Evolutionary conservation across 768 basidiomycete species (phyloP), one percentile per base, ranked within the genome.

Genomic region (Leccinum subtestaceum): DNA sequence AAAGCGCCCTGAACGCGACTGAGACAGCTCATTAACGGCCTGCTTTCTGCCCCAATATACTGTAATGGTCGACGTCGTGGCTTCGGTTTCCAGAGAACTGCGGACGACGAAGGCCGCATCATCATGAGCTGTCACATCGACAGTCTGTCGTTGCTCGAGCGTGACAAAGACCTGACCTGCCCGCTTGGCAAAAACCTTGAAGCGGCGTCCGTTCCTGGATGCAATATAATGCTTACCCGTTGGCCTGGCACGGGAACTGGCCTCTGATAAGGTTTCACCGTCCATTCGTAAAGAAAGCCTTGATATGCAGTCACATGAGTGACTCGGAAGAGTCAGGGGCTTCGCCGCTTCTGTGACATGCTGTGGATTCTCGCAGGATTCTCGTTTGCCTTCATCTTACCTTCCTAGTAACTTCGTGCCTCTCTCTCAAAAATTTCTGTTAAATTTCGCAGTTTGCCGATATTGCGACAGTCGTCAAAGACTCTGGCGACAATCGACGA

Each of bases 301-400:
- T 17, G 38, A 38, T 40, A 40, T 40, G 38, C 15, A 38, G 36
- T 38, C 36, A 38, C 36, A 40, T 40, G 32, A 12, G 32, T 13
- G 32, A 29, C 29, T 29, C 29, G 9, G 29, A 34, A 34, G 12
- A 34, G 12, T 34, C 43, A 45, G 43, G 43, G 43, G 43, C 43
- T 34, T 32, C 11, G 31, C 31, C 31, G 31, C 40, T 43, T 45
- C 43, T 45, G 43, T 45, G 43, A 45, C 43, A 19, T 45, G 63
- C 62, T 63, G 61, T 54, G 15, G 40, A 45, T 11, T 17, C 32
- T 34, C 17, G 27, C 15, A 59, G 27, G 15, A 12, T 21, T 23
- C 31, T 13, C 34, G 8, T 25, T 7, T 25, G 52, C 27, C 19
- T 38, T 38, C 36, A 38, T 7, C 38, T 17, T 17, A 21, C 34